Evolutionary conservation across 2,329 filamentous ascomycete genomes (phyloP).

Genomic region (Talaromyces islandicus): DNA sequence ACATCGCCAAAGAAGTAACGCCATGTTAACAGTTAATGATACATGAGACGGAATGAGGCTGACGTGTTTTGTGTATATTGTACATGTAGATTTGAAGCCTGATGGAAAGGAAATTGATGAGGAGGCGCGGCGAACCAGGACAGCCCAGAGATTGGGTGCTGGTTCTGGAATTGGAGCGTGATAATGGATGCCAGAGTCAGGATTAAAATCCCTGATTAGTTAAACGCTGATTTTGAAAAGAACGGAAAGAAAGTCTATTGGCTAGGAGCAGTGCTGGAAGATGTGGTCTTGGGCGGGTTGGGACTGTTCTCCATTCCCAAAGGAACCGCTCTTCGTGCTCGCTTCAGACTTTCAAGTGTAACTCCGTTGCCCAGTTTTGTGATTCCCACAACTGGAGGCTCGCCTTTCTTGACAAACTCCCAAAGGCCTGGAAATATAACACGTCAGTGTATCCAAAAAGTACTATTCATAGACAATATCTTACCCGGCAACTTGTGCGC

Average conservation of each 20-base stretch:
- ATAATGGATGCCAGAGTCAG: constrained; percentile 6
- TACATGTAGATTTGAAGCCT: constrained; percentile 29
- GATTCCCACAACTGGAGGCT: constrained; percentile 82
- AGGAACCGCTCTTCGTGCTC: constrained; percentile 64
- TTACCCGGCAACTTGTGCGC: constrained; percentile 90
- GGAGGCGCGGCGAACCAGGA: constrained; percentile 37
- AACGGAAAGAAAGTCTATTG: constrained; percentile 21
- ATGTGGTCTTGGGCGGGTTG: constrained; percentile 25
- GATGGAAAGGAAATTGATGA: constrained; percentile 33
- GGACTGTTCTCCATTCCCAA: constrained; percentile 25
- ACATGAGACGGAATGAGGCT: constrained; percentile 22
- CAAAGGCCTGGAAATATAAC: constrained; percentile 46
- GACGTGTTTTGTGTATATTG: constrained; percentile 28
- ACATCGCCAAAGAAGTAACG: background rate
- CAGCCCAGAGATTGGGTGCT: constrained; percentile 50
- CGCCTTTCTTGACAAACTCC: constrained; percentile 91
- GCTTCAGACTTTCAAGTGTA: constrained; percentile 76
- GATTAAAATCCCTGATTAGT: background rate
- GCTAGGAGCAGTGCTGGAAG: constrained; percentile 29
- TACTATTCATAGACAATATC: constrained; percentile 23
- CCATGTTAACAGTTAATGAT: background rate
- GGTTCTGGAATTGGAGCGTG: constrained; percentile 52
- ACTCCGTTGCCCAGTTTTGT: constrained; percentile 79
- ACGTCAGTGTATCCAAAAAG: background rate
- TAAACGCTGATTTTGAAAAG: background rate